Conservation (phyloP, 2,329 filamentous ascomycete species). For the Botrytis pseudocinerea region DNA sequence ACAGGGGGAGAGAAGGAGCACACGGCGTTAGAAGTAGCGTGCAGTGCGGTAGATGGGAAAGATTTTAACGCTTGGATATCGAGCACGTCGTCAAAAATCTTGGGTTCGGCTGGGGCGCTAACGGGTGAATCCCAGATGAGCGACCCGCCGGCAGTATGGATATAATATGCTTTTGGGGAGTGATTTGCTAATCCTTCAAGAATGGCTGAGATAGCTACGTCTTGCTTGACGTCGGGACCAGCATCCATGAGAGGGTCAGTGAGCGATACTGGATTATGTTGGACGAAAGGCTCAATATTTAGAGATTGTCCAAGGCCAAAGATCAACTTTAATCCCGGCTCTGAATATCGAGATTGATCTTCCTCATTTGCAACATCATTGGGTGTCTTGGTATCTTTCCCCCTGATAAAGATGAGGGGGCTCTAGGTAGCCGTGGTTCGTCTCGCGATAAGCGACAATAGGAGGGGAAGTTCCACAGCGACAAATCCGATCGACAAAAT, state of each 20-base stretch:
- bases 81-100: constrained; percentile 27
- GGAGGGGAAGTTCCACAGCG: neutral
- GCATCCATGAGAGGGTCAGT: neutral
- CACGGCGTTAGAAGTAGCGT: neutral
- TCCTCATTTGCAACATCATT: neutral
- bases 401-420: neutral
- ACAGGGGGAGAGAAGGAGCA: too few relatives aligned
- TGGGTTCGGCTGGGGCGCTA: constrained; percentile 17
- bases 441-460: neutral
- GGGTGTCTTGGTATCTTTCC: neutral
- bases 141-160: constrained; percentile 25
- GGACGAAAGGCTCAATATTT: neutral
- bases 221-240: constrained; percentile 24
- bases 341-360: neutral
- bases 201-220: constrained; percentile 23
- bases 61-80: constrained; percentile 26
- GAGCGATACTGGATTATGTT: neutral
- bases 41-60: constrained; percentile 12
- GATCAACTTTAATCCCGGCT: neutral
- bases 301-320: neutral
- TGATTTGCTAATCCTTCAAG: constrained; percentile 14
- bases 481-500: neutral
- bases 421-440: fast-evolving
- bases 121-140: constrained; percentile 27
- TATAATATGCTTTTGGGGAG: constrained; percentile 25